Evolutionary conservation across 768 basidiomycete genomes (phyloP).

Genomic region (Kwoniella sp.): DNA sequence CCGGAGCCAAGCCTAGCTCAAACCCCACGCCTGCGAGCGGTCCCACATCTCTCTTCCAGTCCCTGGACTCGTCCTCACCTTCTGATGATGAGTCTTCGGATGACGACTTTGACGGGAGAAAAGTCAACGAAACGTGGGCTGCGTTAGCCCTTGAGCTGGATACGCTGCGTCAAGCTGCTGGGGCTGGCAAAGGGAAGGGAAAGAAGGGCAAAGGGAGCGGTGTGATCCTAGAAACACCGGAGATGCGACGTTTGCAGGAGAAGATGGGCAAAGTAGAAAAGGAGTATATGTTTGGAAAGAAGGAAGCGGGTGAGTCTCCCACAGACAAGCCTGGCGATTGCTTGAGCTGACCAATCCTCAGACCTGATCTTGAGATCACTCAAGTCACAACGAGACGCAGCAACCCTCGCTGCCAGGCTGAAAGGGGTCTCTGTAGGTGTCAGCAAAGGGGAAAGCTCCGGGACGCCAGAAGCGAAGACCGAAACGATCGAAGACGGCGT

Average conservation of each 20-base stretch:
- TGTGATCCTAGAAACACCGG: conserved; percentile 34
- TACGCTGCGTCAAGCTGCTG: conserved; percentile 22
- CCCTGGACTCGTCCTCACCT: conserved; percentile 12
- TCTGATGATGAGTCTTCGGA: conserved; percentile 21
- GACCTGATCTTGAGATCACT: conserved; percentile 30
- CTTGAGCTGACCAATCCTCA: neutral
- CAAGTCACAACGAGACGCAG: conserved; percentile 32
- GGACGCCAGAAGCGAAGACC: neutral
- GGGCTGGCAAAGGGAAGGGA: conserved; percentile 17
- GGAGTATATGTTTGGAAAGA: conserved; percentile 48
- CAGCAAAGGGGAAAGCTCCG: neutral
- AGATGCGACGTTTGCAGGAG: conserved; percentile 34
- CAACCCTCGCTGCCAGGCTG: conserved; percentile 25
- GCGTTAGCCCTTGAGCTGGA: conserved; percentile 30
- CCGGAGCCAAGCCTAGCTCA: no score
- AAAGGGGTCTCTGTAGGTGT: conserved; percentile 15
- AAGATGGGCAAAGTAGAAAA: conserved; percentile 42
- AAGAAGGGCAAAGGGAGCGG: conserved; percentile 34
- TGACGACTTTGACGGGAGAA: conserved; percentile 27
- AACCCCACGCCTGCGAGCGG: neutral
- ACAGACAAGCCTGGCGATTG: neutral
- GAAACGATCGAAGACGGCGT: neutral
- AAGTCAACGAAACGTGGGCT: conserved; percentile 38
- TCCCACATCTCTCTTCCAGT: conserved; percentile 26
- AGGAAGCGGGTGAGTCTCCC: conserved; percentile 40